Percentiles rank a stretch among this genome's conserved stretches.
phyloP scores from a whole-genome alignment of 345 rosid species.

The Populus pruinosa region DNA sequence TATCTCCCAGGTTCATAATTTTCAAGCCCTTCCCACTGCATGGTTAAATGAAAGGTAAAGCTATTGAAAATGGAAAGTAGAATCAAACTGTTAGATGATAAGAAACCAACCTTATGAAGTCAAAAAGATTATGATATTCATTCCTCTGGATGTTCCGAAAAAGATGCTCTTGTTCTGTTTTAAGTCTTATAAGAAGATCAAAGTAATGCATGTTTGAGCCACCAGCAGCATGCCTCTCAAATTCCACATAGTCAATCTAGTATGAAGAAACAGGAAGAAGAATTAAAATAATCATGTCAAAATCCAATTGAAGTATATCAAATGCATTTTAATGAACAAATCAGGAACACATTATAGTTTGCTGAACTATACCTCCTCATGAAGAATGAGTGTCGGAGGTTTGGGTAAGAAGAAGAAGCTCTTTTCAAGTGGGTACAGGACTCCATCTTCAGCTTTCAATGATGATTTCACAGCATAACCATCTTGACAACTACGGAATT shows the following conservation, averaged over 20 bases:
- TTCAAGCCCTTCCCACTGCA: slow-evolving; percentile 83
- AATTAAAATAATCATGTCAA: neutral
- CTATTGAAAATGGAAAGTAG: neutral
- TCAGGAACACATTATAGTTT: neutral
- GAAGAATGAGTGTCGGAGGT: slow-evolving; percentile 98
- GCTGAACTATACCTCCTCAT: slow-evolving; percentile 68
- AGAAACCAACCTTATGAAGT: slow-evolving; percentile 68
- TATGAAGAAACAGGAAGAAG: neutral
- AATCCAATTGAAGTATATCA: neutral
- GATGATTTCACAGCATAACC: slow-evolving; percentile 99
- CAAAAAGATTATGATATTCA: slow-evolving; percentile 83
- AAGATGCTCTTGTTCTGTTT: slow-evolving; percentile 95
- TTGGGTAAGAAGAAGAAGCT: slow-evolving; percentile 95
- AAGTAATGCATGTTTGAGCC: slow-evolving; percentile 99
- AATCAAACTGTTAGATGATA: neutral
- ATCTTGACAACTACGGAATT: slow-evolving; percentile 93
- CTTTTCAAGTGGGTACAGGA: slow-evolving; percentile 94
- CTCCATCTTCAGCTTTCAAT: slow-evolving; percentile 95
- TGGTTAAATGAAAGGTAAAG: slow-evolving; percentile 10
- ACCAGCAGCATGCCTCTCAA: slow-evolving; percentile 99
- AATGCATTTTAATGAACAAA: neutral
- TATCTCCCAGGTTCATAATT: slow-evolving; percentile 84
- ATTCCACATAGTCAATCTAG: slow-evolving; percentile 93
- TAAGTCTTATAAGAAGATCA: slow-evolving; percentile 85
- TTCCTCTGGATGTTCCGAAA: slow-evolving; percentile 95